These are phyloP conservation scores for Pisolithus marmoratus DNA, from an alignment of 768 basidiomycete genomes.

Conservation along the genomic window DNA sequence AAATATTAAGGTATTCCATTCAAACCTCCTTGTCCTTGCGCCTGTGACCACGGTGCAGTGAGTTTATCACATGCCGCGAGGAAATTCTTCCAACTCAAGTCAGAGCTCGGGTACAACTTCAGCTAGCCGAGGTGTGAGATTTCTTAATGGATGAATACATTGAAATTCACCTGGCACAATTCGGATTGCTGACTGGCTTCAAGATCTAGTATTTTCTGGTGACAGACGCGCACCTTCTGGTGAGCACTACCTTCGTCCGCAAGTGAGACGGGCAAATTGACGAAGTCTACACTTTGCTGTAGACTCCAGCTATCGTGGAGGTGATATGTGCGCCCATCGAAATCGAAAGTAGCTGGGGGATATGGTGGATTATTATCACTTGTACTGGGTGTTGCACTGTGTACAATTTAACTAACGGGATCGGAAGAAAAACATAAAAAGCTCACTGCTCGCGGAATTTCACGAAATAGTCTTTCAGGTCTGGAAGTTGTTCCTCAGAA, in stretches of 20 bases:
- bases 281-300: slow-evolving; percentile 35
- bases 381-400: slow-evolving; percentile 30
- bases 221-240: slow-evolving; percentile 18
- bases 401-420: not conserved
- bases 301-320: slow-evolving; percentile 44
- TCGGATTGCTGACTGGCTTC: slow-evolving; percentile 48
- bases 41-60: slow-evolving; percentile 25
- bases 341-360: slow-evolving; percentile 39
- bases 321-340: slow-evolving; percentile 36
- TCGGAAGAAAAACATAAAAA: slow-evolving; percentile 26
- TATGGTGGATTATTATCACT: slow-evolving; percentile 35
- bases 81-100: slow-evolving; percentile 42
- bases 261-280: slow-evolving; percentile 5
- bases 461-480: slow-evolving; percentile 36
- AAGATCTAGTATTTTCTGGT: slow-evolving; percentile 48
- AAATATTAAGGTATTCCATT: slow-evolving; percentile 4
- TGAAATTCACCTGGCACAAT: slow-evolving; percentile 46
- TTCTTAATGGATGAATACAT: not conserved
- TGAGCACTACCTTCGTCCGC: not conserved
- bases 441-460: slow-evolving; percentile 29
- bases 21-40: slow-evolving; percentile 16
- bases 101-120: slow-evolving; percentile 32
- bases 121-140: slow-evolving; percentile 33
- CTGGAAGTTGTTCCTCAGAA: slow-evolving; percentile 32
- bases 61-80: slow-evolving; percentile 40